These are phyloP conservation scores for Leccinum pachyderme DNA, from an alignment of 1,284 basidiomycete genomes.

Conservation along the genomic window DNA sequence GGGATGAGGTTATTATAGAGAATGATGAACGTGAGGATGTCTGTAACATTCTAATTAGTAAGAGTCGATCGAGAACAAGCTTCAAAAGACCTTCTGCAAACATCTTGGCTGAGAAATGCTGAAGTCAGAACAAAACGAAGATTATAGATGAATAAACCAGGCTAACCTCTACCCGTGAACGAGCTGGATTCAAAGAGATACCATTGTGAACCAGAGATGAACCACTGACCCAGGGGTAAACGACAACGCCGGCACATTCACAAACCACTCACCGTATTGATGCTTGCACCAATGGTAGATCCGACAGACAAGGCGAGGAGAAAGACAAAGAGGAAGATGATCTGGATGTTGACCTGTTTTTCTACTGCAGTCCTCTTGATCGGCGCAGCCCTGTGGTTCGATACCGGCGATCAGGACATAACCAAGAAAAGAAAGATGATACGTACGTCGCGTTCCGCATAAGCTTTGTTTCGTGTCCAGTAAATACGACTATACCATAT, in stretches of 20 bases:
- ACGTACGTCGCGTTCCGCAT: slow-evolving; percentile 94
- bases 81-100: slow-evolving; percentile 71
- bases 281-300: slow-evolving; percentile 89
- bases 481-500: slow-evolving; percentile 93
- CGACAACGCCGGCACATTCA: not conserved
- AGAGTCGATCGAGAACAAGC: not conserved
- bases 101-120: slow-evolving; percentile 52
- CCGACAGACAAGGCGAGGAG: slow-evolving; percentile 87
- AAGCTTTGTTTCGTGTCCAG: slow-evolving; percentile 97
- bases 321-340: slow-evolving; percentile 92
- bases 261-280: slow-evolving; percentile 54
- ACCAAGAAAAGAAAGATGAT: not conserved
- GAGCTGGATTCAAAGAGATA: slow-evolving; percentile 67
- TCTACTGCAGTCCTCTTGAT: slow-evolving; percentile 98
- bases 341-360: slow-evolving; percentile 94
- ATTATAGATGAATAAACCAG: not conserved
- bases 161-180: slow-evolving; percentile 60
- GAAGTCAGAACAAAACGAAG: not conserved
- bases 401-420: not conserved
- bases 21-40: slow-evolving; percentile 98
- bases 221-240: slow-evolving; percentile 54
- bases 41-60: slow-evolving; percentile 39
- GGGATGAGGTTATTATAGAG: slow-evolving; percentile 99
- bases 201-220: slow-evolving; percentile 82
- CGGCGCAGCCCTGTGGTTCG: slow-evolving; percentile 71